A percentile compares a stretch with the other conserved stretches of the same genome.
Conservation (phyloP, 257 asterid genomes). For the Prunella vulgaris region DNA sequence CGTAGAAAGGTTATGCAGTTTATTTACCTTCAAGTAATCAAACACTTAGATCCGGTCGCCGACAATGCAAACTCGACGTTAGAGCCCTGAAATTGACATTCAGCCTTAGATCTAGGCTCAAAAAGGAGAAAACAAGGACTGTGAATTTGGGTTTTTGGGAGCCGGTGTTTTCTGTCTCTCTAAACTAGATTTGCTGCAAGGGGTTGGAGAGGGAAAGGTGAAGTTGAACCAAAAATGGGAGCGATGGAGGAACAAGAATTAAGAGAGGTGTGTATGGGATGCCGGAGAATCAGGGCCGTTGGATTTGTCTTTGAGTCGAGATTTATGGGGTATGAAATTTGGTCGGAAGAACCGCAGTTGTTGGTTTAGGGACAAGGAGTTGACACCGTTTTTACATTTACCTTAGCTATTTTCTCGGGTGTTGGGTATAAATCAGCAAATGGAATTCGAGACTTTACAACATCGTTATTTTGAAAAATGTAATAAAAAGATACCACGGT, state of each 20-base stretch:
- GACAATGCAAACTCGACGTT: not conserved
- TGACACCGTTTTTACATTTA: constrained; percentile 1
- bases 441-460: too few species aligned
- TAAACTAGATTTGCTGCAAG: constrained; percentile 42
- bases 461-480: too few species aligned
- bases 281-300: constrained; percentile 41
- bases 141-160: not conserved
- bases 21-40: constrained; percentile 23
- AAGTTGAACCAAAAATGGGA: not conserved
- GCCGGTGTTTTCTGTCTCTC: constrained; percentile 14
- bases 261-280: constrained; percentile 23
- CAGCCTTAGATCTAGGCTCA: constrained; percentile 17
- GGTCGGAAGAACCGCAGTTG: constrained; percentile 23
- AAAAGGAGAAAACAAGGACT: not conserved
- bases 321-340: constrained; percentile 7
- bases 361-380: constrained; percentile 6
- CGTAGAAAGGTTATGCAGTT: not conserved
- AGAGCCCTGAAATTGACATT: not conserved
- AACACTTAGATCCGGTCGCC: constrained; percentile 16
- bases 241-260: not conserved
- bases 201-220: constrained; percentile 21
- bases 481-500: too few species aligned
- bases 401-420: not conserved
- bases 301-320: constrained; percentile 21
- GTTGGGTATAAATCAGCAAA: too few species aligned